Base-by-base conservation (phyloP, 2,329 filamentous ascomycete genomes). In the Epichloe coenophiala region DNA sequence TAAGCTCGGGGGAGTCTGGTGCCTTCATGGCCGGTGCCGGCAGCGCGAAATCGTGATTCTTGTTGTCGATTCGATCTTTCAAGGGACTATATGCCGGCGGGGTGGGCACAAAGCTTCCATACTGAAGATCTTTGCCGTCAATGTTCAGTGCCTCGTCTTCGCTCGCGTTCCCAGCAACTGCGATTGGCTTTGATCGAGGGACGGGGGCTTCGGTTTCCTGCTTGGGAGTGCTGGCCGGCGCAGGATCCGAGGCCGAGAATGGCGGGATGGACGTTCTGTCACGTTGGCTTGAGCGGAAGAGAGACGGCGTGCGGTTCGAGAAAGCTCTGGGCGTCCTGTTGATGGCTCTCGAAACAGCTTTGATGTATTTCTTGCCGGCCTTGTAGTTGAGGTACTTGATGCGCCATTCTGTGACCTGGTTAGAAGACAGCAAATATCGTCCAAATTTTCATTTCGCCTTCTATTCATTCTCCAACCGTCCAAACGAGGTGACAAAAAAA, bases 371-470 rank as follows among this genome's bases (percentile, higher is more conserved):
- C 71, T 97, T 97, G 54, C 89, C 91, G 51, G 82, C 82, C 76
- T 95, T 95, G 75, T 97, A 97, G 68, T 96, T 81, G 59, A 97
- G 77, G 67, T 96, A 97, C 68, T 95, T 95, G 65, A 83, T 78
- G 61, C 86, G 81, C 91, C 91, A 97, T 78, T 97, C 80, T 83
- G 58, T 31, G 13, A 46, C 23, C 15, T 13, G 39, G 53, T 56
- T 21, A 19, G 40, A 33, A 7, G 13, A 5, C 42, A 33, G 42
- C 15, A 23, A 19, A 8, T 3, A 12, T 15, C 17, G 12, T 42
- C 19, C 40, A 13, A 27, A 8, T 4, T 23, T 15, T 17, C n/a
- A 13, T 42, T 42, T 31, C 8, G 27, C 27, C 27, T 31, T 31
- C 1, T 31, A 0, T 31, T 11, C 8, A 4, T 31, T 11, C 8